Conservation (phyloP, 345 rosid genomes). For the Hibiscus mutabilis region DNA sequence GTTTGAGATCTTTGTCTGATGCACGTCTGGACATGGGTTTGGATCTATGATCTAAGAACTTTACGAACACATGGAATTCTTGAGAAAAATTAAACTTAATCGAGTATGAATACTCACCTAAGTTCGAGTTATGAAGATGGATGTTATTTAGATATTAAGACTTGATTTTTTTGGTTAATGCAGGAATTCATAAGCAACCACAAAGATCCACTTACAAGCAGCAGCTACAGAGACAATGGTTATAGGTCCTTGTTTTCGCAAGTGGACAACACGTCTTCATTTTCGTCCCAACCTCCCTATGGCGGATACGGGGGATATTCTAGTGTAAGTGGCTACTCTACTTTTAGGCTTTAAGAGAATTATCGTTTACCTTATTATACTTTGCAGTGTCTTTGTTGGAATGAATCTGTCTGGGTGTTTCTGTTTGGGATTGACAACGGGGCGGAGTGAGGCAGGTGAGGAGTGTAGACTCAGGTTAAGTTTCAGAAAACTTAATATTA, state of each 20-base stretch:
- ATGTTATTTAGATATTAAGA: neutral
- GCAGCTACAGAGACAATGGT: slow-evolving; percentile 32
- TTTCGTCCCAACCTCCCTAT: slow-evolving; percentile 25
- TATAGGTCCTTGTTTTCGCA: slow-evolving; percentile 32
- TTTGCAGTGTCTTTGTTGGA: neutral
- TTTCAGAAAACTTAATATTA: neutral
- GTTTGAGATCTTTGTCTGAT: no score
- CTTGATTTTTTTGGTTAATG: neutral
- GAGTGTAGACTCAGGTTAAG: neutral
- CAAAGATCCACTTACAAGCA: slow-evolving; percentile 28
- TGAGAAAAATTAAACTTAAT: neutral
- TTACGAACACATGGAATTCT: neutral
- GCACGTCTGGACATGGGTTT: neutral
- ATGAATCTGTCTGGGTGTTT: neutral
- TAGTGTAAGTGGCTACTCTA: slow-evolving; percentile 29
- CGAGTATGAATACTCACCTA: no score
- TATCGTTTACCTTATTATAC: neutral
- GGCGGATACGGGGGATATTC: slow-evolving; percentile 28
- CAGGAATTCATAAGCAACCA: slow-evolving; percentile 42
- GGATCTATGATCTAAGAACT: neutral
- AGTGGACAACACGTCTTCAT: slow-evolving; percentile 22
- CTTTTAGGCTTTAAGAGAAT: slow-evolving; percentile 29
- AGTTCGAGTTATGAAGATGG: no score
- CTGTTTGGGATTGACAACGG: neutral
- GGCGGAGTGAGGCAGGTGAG: neutral